phyloP scores from a whole-genome alignment of 169 alveolate genomes.

The Cryptosporidium baileyi region DNA sequence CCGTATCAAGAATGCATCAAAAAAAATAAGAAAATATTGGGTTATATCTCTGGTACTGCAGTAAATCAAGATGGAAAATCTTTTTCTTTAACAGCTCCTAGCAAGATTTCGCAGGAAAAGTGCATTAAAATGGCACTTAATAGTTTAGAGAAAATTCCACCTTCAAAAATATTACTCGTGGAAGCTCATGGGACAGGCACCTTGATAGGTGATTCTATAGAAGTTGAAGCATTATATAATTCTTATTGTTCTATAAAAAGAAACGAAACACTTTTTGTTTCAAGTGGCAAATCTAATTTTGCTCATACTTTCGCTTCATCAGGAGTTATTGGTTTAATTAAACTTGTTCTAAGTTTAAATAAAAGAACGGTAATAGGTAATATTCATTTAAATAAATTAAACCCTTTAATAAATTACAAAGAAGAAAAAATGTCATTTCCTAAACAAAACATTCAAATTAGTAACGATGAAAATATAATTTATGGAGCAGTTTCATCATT shows the following conservation, averaged over 20 bases:
- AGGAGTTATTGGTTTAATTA: slow-evolving; percentile 48
- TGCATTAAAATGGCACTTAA: slow-evolving; percentile 42
- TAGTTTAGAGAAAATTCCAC: slow-evolving; percentile 23
- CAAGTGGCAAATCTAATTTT: slow-evolving; percentile 36
- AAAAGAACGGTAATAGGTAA: slow-evolving; percentile 19
- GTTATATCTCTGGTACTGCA: slow-evolving; percentile 37
- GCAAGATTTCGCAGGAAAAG: slow-evolving; percentile 20
- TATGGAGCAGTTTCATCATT: slow-evolving; percentile 63
- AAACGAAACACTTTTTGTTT: slow-evolving; percentile 2
- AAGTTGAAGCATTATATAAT: slow-evolving; percentile 55
- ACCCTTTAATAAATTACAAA: slow-evolving; percentile 24
- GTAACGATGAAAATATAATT: neutral
- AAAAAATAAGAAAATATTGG: slow-evolving; percentile 16
- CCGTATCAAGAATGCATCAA: slow-evolving; percentile 30
- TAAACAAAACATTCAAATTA: neutral
- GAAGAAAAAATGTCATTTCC: neutral
- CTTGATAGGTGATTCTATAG: slow-evolving; percentile 51
- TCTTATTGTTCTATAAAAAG: slow-evolving; percentile 40
- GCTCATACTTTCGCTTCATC: slow-evolving; percentile 59
- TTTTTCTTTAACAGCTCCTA: slow-evolving; percentile 31
- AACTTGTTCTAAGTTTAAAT: slow-evolving; percentile 21
- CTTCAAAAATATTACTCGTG: slow-evolving; percentile 4
- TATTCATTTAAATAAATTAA: slow-evolving; percentile 32
- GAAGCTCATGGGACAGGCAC: slow-evolving; percentile 70
- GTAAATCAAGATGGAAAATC: slow-evolving; percentile 58